Base-by-base conservation (phyloP, 805 yeast species). In the Wickerhamia fluorescens region DNA sequence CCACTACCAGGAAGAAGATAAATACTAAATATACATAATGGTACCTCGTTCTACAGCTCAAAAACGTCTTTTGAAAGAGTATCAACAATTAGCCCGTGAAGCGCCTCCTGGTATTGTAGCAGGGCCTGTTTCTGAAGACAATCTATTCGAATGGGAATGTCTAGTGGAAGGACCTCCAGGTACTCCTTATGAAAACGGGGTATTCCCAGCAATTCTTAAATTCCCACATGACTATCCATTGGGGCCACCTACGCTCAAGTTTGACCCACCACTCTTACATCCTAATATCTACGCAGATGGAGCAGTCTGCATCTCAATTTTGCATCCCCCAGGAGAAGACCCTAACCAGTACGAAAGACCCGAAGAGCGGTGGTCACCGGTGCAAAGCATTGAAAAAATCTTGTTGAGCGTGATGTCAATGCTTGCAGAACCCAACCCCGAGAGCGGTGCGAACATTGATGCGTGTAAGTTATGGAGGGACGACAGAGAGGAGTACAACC, bases 301-400 rank as follows among this genome's bases (percentile, higher is more conserved):
- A 3, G 85, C 85, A 14, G 98, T 92, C 3, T 92, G 98, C 55
- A 92, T 92, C 28, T 85, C 95, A 10, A 92, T 92, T 28, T 65
- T 92, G 40, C 98, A 92, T 52, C 77, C 96, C 1, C 95, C 97
- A 1, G 98, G 98, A 7, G 95, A 88, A 44, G 98, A 92, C 55
- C 97, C 98, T 13, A 75, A 87, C 53, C 87, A 81, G 69, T 92
- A 92, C 58, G 98, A 92, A 55, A 59, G 84, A 17, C 95, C 97
- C 0, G 94, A 88, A 44, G 98, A 92, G 58, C 66, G 98, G 41
- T 92, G 98, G 98, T 83, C 94, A 5, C 98, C 98, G 0, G 88
- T 92, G 17, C 98, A 92, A 54, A 83, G 94, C 50, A 88, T 92
- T n/a, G 98, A 92, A 58, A 92, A 92, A 69, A 92, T 92, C 36